These are phyloP conservation scores for Senecio squalidus DNA, from an alignment of 140 eudicot species.

Conservation along the genomic window DNA sequence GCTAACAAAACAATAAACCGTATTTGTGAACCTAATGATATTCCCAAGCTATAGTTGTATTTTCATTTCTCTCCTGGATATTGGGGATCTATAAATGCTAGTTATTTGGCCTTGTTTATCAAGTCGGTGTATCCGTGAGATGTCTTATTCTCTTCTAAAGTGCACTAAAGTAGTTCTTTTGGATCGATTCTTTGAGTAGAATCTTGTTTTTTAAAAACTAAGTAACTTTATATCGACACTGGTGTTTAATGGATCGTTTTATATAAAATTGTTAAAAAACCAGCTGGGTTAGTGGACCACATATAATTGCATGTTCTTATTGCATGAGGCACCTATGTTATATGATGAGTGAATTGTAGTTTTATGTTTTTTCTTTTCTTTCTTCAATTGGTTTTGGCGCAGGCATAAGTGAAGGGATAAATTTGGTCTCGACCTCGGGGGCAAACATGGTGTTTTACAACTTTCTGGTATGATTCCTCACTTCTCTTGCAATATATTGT, in stretches of 20 bases:
- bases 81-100: too few species aligned
- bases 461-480: slow-evolving; percentile 30
- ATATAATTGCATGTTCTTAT: slow-evolving; percentile 7
- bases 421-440: slow-evolving; percentile 19
- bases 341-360: slow-evolving; percentile 26
- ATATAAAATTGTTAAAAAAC: not conserved
- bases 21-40: slow-evolving; percentile 6
- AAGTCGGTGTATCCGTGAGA: too few species aligned
- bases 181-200: not conserved
- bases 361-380: slow-evolving; percentile 17
- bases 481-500: slow-evolving; percentile 10
- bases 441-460: slow-evolving; percentile 25
- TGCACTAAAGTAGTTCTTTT: not conserved
- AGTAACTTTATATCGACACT: not conserved
- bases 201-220: not conserved
- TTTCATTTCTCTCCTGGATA: too few species aligned
- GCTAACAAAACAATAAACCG: not conserved
- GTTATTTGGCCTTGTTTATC: not conserved
- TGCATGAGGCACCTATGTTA: slow-evolving; percentile 9
- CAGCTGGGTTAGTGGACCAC: slow-evolving; percentile 4
- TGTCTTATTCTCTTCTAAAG: too few species aligned
- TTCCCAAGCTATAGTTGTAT: slow-evolving; percentile 12
- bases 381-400: slow-evolving; percentile 25
- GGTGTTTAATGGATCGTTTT: not conserved
- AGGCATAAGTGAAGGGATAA: slow-evolving; percentile 17